These are phyloP conservation scores for Sporisorium graminicola DNA, from an alignment of 1,284 basidiomycete genomes.

Conservation along the genomic window DNA sequence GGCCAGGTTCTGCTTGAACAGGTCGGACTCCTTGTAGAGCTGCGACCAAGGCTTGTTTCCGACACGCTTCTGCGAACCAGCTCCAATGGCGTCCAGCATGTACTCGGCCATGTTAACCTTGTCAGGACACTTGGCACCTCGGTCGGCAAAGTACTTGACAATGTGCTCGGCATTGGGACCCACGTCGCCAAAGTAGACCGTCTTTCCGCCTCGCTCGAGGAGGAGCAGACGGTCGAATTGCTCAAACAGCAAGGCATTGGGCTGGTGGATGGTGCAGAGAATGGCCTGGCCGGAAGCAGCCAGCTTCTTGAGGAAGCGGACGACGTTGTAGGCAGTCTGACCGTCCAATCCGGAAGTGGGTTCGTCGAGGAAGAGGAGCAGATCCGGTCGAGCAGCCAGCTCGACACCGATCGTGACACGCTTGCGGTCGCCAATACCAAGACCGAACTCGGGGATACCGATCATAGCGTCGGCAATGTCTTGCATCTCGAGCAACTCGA, in stretches of 20 bases:
- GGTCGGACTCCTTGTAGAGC: conserved; percentile 69
- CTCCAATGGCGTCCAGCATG: conserved; percentile 70
- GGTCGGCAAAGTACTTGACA: conserved; percentile 43
- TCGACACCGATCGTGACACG: conserved; percentile 74
- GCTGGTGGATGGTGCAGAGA: conserved; percentile 55
- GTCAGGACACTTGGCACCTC: conserved; percentile 69
- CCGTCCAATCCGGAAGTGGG: conserved; percentile 52
- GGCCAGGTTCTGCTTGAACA: conserved; percentile 23
- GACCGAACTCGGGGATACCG: conserved; percentile 72
- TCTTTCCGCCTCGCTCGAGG: conserved; percentile 48
- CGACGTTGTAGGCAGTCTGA: conserved; percentile 48
- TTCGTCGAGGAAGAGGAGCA: conserved; percentile 72
- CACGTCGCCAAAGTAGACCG: conserved; percentile 45
- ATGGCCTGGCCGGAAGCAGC: conserved; percentile 51
- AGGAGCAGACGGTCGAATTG: conserved; percentile 49
- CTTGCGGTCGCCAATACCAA: conserved; percentile 77
- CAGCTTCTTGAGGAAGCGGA: conserved; percentile 54
- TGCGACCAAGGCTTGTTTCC: conserved; percentile 77
- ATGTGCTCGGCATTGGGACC: conserved; percentile 34
- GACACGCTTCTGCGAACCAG: conserved; percentile 63
- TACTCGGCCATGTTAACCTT: conserved; percentile 73
- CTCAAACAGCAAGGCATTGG: conserved; percentile 47
- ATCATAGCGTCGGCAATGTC: conserved; percentile 80
- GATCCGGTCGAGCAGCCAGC: conserved; percentile 45
- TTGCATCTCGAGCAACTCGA: conserved; percentile 83